Conservation (phyloP, 2,329 filamentous ascomycete species). For the Fusarium sp. region DNA sequence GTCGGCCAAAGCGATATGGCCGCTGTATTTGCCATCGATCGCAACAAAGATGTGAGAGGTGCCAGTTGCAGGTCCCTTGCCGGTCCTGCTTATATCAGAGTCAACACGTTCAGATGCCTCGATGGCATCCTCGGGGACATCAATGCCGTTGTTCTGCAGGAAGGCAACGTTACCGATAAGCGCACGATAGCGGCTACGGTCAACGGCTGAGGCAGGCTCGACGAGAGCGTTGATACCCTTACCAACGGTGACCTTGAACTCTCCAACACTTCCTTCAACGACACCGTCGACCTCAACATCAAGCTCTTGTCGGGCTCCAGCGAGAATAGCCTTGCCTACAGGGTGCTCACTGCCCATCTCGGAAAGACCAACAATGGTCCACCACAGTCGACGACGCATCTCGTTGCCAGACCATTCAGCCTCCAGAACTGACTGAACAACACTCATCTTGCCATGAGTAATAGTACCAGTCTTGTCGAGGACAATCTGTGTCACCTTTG, state of each 20-base stretch:
- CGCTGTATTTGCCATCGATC: conserved; percentile 83
- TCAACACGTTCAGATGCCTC: conserved; percentile 72
- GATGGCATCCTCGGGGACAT: conserved; percentile 72
- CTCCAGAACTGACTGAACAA: conserved; percentile 76
- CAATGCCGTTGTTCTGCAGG: conserved; percentile 76
- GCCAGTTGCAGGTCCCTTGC: conserved; percentile 65
- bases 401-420: conserved; percentile 76
- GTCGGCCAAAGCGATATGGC: conserved; percentile 86
- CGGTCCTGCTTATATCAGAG: conserved; percentile 53
- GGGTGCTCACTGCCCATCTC: conserved; percentile 97
- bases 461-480: conserved; percentile 97
- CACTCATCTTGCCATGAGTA: conserved; percentile 95
- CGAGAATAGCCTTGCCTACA: conserved; percentile 87
- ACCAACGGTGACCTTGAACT: conserved; percentile 86
- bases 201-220: conserved; percentile 76
- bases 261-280: conserved; percentile 84
- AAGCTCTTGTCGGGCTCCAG: conserved; percentile 79
- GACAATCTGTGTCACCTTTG: conserved; percentile 88
- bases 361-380: conserved; percentile 93
- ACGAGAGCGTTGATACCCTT: conserved; percentile 86
- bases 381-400: conserved; percentile 83
- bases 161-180: conserved; percentile 85
- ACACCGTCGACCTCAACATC: conserved; percentile 76
- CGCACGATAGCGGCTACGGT: conserved; percentile 79
- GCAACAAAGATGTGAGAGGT: conserved; percentile 93